Evolutionary conservation across 352 stramenopile species (phyloP), one percentile per base, ranked within the genome.

Genomic region (Pythium brachiatum): DNA sequence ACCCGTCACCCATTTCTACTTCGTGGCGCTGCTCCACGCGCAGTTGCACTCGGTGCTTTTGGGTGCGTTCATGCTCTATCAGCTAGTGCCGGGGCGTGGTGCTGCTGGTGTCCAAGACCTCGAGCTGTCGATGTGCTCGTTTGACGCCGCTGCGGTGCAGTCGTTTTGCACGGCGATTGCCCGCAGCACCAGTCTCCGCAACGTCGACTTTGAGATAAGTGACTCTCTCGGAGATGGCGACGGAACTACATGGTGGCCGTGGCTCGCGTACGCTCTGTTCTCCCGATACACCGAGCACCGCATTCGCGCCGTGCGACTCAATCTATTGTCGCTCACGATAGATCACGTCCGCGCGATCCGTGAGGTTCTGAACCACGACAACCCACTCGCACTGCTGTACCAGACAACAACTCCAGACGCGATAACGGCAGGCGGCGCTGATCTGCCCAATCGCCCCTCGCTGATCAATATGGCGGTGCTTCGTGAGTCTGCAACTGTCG

Each of bases 201-300:
- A 41, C 32, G 34, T 66, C 23, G 12, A 53, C 11, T 60, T 66
- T 27, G 26, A 32, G 29, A 34, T 34, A 5, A 11, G 29, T 9
- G 29, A 34, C 29, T 5, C 31, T 41, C 21, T 36, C 7, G 51
- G 34, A 8, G 23, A 39, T 25, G 57, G 36, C 3, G 9, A 53
- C 3, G 47, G 48, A 1, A 26, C 50, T 13, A 50, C 52, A 16
- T 64, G 57, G 57, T 64, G 57, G 57, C 57, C 57, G 48, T 64
- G 57, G 57, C 57, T 64, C 47, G 48, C 57, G 26, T 64, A 58
- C 27, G 57, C 57, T 3, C 20, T 64, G 25, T 64, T 64, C 27
- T 58, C 47, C 27, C 36, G 47, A 11, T 36, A 64, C 47, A 27
- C 57, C 3, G 57, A 64, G 18, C 47, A 64, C 47, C 26, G 29